Percentiles rank a stretch among this genome's conserved stretches.
phyloP scores from a whole-genome alignment of 257 asterid species.

The Primulina huaijiensis region DNA sequence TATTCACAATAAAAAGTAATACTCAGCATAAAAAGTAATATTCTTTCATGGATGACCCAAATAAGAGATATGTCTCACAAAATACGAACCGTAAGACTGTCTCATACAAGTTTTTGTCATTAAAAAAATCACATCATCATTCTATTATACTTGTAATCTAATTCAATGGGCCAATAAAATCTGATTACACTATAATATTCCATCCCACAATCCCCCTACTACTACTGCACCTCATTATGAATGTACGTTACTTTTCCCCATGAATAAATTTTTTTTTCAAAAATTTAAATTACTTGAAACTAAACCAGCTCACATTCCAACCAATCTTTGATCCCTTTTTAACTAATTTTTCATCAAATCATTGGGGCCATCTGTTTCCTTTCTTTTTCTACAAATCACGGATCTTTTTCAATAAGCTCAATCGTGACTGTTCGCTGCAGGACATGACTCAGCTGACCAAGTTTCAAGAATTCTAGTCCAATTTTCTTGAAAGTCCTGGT shows the following conservation, averaged over 20 bases:
- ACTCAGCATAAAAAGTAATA: too few species aligned
- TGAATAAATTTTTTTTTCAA: conserved; percentile 27
- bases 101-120: too few species aligned
- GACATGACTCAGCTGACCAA: neutral
- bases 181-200: neutral
- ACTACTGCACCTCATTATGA: conserved; percentile 51
- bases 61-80: too few species aligned
- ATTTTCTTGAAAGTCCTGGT: neutral
- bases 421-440: neutral
- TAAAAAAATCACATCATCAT: too few species aligned
- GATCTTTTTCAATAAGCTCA: neutral
- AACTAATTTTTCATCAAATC: conserved; percentile 22
- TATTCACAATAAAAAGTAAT: too few species aligned
- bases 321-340: conserved; percentile 33
- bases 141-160: neutral
- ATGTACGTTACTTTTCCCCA: conserved; percentile 53
- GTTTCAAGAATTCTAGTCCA: conserved; percentile 4
- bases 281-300: conserved; percentile 33
- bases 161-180: conserved; percentile 2
- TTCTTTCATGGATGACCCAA: too few species aligned
- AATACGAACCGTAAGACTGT: too few species aligned
- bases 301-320: conserved; percentile 60
- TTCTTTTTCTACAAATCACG: conserved; percentile 22
- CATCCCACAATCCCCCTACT: neutral
- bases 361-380: conserved; percentile 14